A percentile compares a stretch with the other conserved stretches of the same genome.
phyloP scores from a whole-genome alignment of 495 filamentous ascomycete genomes.

The Tuber magnatum region DNA sequence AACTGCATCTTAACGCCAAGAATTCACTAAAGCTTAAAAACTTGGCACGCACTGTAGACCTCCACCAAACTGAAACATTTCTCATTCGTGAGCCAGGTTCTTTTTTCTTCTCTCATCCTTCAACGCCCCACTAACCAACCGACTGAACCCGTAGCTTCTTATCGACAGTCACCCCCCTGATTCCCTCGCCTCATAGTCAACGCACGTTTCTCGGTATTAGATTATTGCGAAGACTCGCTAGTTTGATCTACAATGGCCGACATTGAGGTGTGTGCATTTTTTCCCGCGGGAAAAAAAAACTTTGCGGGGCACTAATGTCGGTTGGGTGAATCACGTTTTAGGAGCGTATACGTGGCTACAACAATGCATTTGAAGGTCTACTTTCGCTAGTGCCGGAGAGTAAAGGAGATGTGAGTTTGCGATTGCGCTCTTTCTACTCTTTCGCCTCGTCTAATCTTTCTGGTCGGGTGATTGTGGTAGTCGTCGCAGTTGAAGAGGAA shows the following conservation, averaged over 20 bases:
- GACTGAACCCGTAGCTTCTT: not conserved
- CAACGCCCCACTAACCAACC: not conserved
- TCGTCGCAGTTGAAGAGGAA: slow-evolving; percentile 41
- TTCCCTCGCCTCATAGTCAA: not conserved
- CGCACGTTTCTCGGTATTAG: not conserved
- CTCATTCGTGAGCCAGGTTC: not conserved
- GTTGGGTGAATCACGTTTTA: slow-evolving; percentile 38
- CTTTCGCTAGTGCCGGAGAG: slow-evolving; percentile 89
- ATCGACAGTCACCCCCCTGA: not conserved
- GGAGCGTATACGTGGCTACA: slow-evolving; percentile 80
- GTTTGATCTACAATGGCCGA: slow-evolving; percentile 23
- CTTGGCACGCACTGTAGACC: not conserved
- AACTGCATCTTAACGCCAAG: not conserved
- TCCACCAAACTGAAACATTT: not conserved
- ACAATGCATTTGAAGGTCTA: slow-evolving; percentile 80
- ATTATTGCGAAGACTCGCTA: not conserved
- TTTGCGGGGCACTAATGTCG: not conserved
- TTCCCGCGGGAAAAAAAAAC: not conserved
- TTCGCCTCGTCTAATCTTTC: not conserved
- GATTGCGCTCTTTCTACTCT: not conserved
- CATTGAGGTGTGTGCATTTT: slow-evolving; percentile 28
- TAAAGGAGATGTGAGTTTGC: slow-evolving; percentile 62
- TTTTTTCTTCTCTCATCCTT: not conserved
- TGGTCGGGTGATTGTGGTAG: not conserved
- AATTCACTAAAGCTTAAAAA: not conserved